Conservation (phyloP, 306 rosid genomes). For the Rubus idaeus region DNA sequence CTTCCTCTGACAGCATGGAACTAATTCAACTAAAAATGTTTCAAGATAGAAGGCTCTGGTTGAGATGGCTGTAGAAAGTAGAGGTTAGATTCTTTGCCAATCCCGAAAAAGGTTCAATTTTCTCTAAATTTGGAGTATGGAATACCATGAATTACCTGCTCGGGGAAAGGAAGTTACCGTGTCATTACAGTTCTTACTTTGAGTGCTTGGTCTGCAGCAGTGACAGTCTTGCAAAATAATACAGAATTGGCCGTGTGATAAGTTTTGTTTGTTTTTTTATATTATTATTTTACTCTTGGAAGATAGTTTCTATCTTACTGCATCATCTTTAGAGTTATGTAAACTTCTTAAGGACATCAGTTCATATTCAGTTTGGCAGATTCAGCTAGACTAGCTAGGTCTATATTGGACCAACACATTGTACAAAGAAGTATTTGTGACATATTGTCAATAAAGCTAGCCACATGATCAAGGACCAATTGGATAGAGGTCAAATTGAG, state of each 20-base stretch:
- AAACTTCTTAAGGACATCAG: neutral
- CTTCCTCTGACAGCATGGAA: neutral
- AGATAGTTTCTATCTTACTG: neutral
- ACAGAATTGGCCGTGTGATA: neutral
- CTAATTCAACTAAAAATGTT: neutral
- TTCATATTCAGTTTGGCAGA: constrained; percentile 2
- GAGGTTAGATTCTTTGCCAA: neutral
- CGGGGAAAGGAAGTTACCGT: neutral
- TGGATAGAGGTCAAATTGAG: too few species aligned
- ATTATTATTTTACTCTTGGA: neutral
- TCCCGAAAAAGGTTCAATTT: neutral
- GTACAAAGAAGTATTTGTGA: constrained; percentile 9
- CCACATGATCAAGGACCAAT: neutral
- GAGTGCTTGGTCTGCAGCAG: constrained; percentile 5
- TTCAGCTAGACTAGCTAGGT: neutral
- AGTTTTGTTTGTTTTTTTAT: neutral
- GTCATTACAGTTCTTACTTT: neutral
- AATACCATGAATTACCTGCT: neutral
- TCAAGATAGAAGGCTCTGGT: neutral
- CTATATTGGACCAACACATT: neutral
- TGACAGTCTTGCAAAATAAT: constrained; percentile 3
- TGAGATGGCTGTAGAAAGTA: neutral
- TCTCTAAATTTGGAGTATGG: neutral
- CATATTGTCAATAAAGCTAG: neutral
- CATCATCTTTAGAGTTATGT: neutral